phyloP scores from a whole-genome alignment of 495 filamentous ascomycete species.

The Penicillium macrosclerotiorum region DNA sequence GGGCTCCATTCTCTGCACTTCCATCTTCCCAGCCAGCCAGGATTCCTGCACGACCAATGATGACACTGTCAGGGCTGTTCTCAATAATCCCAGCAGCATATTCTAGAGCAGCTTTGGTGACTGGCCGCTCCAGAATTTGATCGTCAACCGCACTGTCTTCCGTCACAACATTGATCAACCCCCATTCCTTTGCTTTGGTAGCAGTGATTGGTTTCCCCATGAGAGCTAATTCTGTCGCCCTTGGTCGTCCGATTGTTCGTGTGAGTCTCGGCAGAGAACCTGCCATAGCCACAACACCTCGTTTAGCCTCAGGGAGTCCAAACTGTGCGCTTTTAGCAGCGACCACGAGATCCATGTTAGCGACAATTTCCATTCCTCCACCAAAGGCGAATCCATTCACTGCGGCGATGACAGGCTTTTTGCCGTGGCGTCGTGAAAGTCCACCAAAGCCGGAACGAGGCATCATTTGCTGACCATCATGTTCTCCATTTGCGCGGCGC shows the following conservation, averaged over 20 bases:
- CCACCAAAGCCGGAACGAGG: conserved; percentile 19
- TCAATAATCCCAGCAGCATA: conserved; percentile 21
- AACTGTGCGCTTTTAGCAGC: conserved; percentile 54
- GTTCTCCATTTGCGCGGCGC: conserved; percentile 11
- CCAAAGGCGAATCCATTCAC: conserved; percentile 64
- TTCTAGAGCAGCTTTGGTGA: conserved; percentile 49
- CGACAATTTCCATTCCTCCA: conserved; percentile 65
- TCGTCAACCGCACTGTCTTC: conserved; percentile 29
- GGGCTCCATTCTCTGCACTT: conserved; percentile 53
- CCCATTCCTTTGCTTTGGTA: conserved; percentile 57
- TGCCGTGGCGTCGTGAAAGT: conserved; percentile 34
- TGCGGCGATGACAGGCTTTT: conserved; percentile 60
- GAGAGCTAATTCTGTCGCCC: conserved; percentile 65
- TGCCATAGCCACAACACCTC: conserved; percentile 64
- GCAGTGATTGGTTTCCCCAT: conserved; percentile 55
- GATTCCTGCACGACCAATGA: conserved; percentile 60
- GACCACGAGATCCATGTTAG: conserved; percentile 64
- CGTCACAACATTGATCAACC: conserved; percentile 61
- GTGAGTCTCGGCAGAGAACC: conserved; percentile 65
- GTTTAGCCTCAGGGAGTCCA: conserved; percentile 59
- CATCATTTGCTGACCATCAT: conserved; percentile 9
- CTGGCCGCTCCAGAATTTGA: conserved; percentile 11
- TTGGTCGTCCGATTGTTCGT: conserved; percentile 57
- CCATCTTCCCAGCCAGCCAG: conserved; percentile 61
- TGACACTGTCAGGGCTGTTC: conserved; percentile 65